phyloP scores from a whole-genome alignment of 2,329 filamentous ascomycete genomes.

The Exophiala lecanii-corni region DNA sequence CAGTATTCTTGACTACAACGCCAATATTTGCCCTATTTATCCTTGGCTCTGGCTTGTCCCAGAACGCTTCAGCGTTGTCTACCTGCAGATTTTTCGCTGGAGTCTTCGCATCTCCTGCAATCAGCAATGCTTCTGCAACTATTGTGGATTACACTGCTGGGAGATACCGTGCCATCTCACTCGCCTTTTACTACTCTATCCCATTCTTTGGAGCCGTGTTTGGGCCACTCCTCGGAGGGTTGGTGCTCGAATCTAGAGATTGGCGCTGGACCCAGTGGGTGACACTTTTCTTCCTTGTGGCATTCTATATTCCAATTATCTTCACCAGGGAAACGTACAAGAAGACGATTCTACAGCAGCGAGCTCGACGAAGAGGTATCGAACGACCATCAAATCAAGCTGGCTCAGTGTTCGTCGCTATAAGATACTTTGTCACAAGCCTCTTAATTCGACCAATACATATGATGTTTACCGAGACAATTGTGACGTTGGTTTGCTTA shows the following conservation, averaged over 20 bases:
- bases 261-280: constrained; percentile 35
- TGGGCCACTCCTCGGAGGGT: constrained; percentile 48
- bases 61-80: constrained; percentile 19
- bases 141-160: constrained; percentile 27
- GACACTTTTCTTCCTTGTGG: constrained; percentile 29
- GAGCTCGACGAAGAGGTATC: constrained; percentile 12
- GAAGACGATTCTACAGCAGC: constrained; percentile 23
- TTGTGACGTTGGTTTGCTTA: constrained; percentile 63
- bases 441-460: constrained; percentile 53
- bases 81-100: constrained; percentile 28
- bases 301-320: constrained; percentile 30
- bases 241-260: constrained; percentile 54
- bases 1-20: constrained; percentile 33
- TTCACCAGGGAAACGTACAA: constrained; percentile 33
- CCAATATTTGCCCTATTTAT: constrained; percentile 35
- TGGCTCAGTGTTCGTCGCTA: constrained; percentile 53
- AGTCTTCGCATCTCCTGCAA: constrained; percentile 25
- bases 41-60: constrained; percentile 22
- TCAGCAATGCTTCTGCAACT: constrained; percentile 28
- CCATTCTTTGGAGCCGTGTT: constrained; percentile 24
- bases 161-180: constrained; percentile 17
- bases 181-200: constrained; percentile 25
- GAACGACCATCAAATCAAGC: constrained; percentile 33
- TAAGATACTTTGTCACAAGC: constrained; percentile 34
- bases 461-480: constrained; percentile 64